Base-by-base conservation (phyloP, 2,329 filamentous ascomycete genomes). In the Cladorrhinum sp. region DNA sequence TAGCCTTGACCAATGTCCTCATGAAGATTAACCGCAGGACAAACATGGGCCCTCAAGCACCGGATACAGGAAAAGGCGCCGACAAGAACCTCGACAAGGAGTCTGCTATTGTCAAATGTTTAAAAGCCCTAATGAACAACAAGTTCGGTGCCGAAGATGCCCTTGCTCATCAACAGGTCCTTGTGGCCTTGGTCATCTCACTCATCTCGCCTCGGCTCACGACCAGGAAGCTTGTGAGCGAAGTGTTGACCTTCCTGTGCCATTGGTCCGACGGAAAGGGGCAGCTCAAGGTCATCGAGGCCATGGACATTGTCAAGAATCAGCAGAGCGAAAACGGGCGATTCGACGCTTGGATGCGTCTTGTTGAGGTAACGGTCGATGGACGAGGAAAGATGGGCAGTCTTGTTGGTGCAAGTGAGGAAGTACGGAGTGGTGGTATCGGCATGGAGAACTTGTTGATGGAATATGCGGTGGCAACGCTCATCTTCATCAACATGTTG, bases 41-140 rank as follows among this genome's bases (percentile, higher is more conserved):
- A 69, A 87, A 85, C 23, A 83, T 86, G 60, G 91, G 91, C 4
- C 90, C 90, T 1, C 33, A 36, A 36, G 84, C 85, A 23, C 84
- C 86, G 4, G 80, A 84, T 48, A 79, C 80, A 58, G 75, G 80
- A 33, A 85, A 74, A 71, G 79, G 73, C 61, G 79, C 73, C 61
- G 92, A 96, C 69, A 92, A 90, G 73, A 91, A 94, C 71, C 81
- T 95, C 55, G 93, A 97, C 71, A 86, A 90, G 67, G 93, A 96
- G 77, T 98, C 98, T 73, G 95, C 98, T 72, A 96, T 99, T 65
- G 86, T 96, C 73, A 99, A 99, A 78, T 98, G 95, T 78, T 77
- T 99, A 61, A 98, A 98, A 79, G 92, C 93, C 30, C 78, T 98
- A 61, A 96, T 98, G 90, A 99, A 99, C 85, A 99, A 97, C 84